A percentile compares a stretch with the other conserved stretches of the same genome.
Conservation (phyloP, 1,284 basidiomycete genomes). For the Ceratobasidium sp. region DNA sequence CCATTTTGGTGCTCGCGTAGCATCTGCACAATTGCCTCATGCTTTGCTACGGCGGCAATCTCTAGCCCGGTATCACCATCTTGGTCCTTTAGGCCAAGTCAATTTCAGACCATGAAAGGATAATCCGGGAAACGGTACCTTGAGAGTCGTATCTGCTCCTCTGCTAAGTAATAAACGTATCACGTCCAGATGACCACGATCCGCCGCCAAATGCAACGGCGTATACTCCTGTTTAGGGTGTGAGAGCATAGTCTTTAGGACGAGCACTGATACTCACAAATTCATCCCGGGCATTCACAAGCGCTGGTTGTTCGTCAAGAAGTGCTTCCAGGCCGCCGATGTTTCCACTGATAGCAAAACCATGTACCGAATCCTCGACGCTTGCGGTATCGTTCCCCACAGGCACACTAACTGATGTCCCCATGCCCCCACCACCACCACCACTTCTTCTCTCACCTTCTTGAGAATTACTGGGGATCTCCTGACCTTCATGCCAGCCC, state of each 20-base stretch:
- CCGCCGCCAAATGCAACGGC: slow-evolving; percentile 83
- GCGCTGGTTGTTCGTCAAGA: slow-evolving; percentile 56
- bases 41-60: slow-evolving; percentile 73
- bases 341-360: slow-evolving; percentile 70
- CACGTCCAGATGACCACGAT: slow-evolving; percentile 72
- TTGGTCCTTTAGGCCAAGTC: slow-evolving; percentile 64
- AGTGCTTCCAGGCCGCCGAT: slow-evolving; percentile 59
- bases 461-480: slow-evolving; percentile 46
- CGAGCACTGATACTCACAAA: slow-evolving; percentile 63
- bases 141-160: slow-evolving; percentile 72
- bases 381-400: slow-evolving; percentile 52
- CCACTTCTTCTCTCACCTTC: slow-evolving; percentile 1
- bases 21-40: slow-evolving; percentile 66
- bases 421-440: slow-evolving; percentile 63
- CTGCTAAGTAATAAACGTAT: slow-evolving; percentile 70
- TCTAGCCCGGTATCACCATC: slow-evolving; percentile 74
- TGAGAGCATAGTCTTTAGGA: background rate
- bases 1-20: slow-evolving; percentile 53
- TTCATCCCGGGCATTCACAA: slow-evolving; percentile 65
- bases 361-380: slow-evolving; percentile 65
- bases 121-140: slow-evolving; percentile 59
- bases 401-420: slow-evolving; percentile 70
- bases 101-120: slow-evolving; percentile 11
- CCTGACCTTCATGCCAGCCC: slow-evolving; percentile 69
- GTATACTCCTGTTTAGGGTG: slow-evolving; percentile 75